A percentile compares a stretch with the other conserved stretches of the same genome.
Evolutionary conservation across 805 yeast genomes (phyloP).

Genomic region (Phaffomyces antillensis): DNA sequence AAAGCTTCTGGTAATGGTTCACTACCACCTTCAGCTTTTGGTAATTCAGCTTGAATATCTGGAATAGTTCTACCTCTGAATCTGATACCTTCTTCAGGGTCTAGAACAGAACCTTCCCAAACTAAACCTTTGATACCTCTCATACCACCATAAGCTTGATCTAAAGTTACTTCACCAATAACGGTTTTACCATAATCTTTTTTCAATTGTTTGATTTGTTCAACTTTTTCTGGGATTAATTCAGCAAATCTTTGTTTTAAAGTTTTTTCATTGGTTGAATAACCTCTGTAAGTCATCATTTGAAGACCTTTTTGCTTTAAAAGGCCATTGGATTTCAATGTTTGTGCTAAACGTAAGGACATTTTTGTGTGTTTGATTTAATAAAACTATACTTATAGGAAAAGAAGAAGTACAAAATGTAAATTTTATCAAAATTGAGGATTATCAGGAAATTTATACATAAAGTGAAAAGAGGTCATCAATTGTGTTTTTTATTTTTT

Average conservation of each 20-base stretch:
- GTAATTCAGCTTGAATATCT: conserved; percentile 65
- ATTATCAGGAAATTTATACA: background rate
- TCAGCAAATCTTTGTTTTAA: conserved; percentile 93
- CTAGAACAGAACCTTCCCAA: conserved; percentile 86
- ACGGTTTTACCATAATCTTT: conserved; percentile 75
- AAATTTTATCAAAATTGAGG: background rate
- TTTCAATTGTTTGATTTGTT: conserved; percentile 79
- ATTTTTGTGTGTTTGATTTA: background rate
- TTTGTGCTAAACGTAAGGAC: conserved; percentile 10
- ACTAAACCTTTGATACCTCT: conserved; percentile 81
- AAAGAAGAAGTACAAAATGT: background rate
- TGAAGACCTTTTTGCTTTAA: conserved; percentile 7
- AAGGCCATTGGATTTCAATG: conserved; percentile 2
- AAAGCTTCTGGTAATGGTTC: conserved; percentile 75
- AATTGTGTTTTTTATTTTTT: background rate
- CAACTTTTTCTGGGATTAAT: conserved; percentile 84
- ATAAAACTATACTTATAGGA: background rate
- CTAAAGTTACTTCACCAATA: conserved; percentile 67
- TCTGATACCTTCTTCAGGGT: conserved; percentile 80
- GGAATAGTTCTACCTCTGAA: conserved; percentile 83
- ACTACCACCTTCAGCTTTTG: conserved; percentile 60
- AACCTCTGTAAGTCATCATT: conserved; percentile 19
- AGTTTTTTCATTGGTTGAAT: conserved; percentile 40
- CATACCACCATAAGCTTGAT: conserved; percentile 89
- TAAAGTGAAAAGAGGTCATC: conserved; percentile 1